Base-by-base conservation (phyloP, 139 green algal genomes). In the Asterochloris sp. region DNA sequence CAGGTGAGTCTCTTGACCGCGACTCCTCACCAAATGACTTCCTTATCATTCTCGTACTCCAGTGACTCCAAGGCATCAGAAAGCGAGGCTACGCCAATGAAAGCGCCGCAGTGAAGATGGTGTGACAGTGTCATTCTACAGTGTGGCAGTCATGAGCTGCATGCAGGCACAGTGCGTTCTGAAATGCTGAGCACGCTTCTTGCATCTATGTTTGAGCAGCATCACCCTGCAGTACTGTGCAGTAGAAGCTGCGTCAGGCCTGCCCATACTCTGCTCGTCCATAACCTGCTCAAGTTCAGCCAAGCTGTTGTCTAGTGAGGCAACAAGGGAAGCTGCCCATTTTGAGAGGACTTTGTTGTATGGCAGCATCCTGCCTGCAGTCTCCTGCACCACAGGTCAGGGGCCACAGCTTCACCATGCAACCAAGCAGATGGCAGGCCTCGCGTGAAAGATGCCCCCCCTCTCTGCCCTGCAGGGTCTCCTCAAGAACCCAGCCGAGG, bases 401-500 rank as follows among this genome's bases (percentile, higher is more conserved):
- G 15, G 17, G 13, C 4, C 17, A 78, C 60, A 61, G 14, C 62
- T 74, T 24, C 12, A 62, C 60, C 26, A 74, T 82, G 62, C 6
- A 74, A 1, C 12, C 24, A n/a, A 38, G 62, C 26, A 16, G 17
- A 73, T 23, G 74, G 16, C 28, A 64, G 13, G 15, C 4, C 62
- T 16, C 17, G n/a, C 14, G 1, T 23, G 16, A 38, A 12, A 67
- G 13, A 0, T 66, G 12, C 17, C 12, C 19, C 60, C 21, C 0
- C 0, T 74, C n/a, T 64, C 23, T 71, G 28, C 21, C 8, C 0
- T 87, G 80, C 89, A 96, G 86, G 92, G 93, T 54, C 88, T 85
- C 68, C 85, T 96, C 62, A 76, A 87, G n/a, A 89, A 87, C 15
- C 84, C 84, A 28, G 79, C 83, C 12, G 90, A 95, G 17, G 85